Conservation (phyloP, 2,329 filamentous ascomycete genomes). For the Cercospora nicotianae region DNA sequence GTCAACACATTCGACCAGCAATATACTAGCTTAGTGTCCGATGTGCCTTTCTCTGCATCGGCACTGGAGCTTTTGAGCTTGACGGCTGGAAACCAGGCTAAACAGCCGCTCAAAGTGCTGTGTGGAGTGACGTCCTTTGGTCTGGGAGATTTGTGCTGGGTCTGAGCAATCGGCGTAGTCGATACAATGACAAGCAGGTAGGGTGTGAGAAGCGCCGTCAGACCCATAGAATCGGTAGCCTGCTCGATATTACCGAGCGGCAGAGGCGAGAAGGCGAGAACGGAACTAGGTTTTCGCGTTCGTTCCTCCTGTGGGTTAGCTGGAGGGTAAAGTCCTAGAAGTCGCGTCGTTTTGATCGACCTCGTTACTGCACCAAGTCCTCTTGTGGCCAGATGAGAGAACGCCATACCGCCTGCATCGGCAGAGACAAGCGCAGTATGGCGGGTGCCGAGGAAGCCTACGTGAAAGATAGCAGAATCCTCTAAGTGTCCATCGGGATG, state of each 20-base stretch:
- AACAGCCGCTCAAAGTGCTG: constrained; percentile 85
- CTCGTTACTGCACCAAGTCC: constrained; percentile 84
- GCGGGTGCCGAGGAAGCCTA: constrained; percentile 92
- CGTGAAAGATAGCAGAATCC: constrained; percentile 75
- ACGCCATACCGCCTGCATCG: constrained; percentile 94
- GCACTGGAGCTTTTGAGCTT: constrained; percentile 69
- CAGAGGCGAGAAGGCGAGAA: constrained; percentile 85
- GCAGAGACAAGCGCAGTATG: constrained; percentile 94
- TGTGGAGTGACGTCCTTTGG: constrained; percentile 90
- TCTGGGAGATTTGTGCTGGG: constrained; percentile 87
- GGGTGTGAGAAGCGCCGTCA: constrained; percentile 93
- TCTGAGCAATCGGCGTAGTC: constrained; percentile 92
- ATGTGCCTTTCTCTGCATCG: constrained; percentile 63
- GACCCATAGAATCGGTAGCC: constrained; percentile 78
- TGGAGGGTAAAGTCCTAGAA: constrained; percentile 86
- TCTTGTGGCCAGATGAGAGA: constrained; percentile 90
- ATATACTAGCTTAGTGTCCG: constrained; percentile 86
- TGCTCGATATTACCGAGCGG: constrained; percentile 94
- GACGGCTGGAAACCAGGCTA: constrained; percentile 97
- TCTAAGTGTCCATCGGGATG: constrained; percentile 79
- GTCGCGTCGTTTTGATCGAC: constrained; percentile 83
- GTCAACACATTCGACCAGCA: constrained; percentile 99
- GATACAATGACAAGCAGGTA: constrained; percentile 96
- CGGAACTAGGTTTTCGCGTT: constrained; percentile 84
- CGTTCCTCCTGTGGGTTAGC: constrained; percentile 62